These are phyloP conservation scores for Aurantiochytrium sp. DNA, from an alignment of 108 stramenopile species.

Conservation along the genomic window DNA sequence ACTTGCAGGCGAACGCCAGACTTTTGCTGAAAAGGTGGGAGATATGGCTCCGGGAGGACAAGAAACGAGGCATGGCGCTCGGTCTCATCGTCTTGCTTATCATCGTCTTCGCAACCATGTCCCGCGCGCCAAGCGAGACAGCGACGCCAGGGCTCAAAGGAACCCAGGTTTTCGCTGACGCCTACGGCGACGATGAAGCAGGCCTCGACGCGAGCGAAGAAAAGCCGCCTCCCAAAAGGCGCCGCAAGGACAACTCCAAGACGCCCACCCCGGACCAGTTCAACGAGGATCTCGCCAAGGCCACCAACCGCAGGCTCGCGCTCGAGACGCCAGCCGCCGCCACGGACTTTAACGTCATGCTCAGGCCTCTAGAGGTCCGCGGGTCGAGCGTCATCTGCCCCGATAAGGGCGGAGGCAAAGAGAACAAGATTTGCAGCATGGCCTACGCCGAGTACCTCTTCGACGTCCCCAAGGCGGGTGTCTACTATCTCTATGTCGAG, in stretches of 20 bases:
- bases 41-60: not conserved
- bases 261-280: not conserved
- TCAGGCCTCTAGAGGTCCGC: not conserved
- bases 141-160: no score
- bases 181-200: no score
- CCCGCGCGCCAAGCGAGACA: no score
- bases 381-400: not conserved
- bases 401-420: conserved; percentile 26
- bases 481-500: conserved; percentile 14
- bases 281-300: not conserved
- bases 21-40: not conserved
- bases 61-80: not conserved
- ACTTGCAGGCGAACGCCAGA: not conserved
- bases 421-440: not conserved
- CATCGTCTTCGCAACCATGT: no score
- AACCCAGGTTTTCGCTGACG: no score
- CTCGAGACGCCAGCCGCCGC: not conserved
- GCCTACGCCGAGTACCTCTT: conserved; percentile 27
- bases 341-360: not conserved
- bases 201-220: no score
- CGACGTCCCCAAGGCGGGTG: not conserved
- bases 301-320: not conserved
- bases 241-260: not conserved
- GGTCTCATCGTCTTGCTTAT: not conserved
- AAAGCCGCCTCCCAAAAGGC: no score